Base-by-base conservation (phyloP, 2,329 filamentous ascomycete genomes). In the Ploettnerulaceae sp. region DNA sequence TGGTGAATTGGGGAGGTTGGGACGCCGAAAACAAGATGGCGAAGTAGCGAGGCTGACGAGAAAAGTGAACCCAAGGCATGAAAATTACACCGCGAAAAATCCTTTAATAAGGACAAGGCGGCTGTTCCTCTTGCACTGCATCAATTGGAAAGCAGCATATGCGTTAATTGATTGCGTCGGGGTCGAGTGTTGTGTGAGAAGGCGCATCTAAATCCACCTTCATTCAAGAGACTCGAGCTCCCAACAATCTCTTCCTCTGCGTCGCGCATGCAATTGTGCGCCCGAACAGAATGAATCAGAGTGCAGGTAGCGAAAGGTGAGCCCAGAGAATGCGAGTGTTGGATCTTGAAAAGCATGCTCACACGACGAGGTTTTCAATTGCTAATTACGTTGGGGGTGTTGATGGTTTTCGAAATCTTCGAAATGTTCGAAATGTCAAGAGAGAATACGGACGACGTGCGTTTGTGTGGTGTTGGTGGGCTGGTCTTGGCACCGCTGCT, bases 261-360 rank as follows among this genome's bases (percentile, higher is more conserved):
- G 29, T 26, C 24, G 44, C 48, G 39, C 37, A 43, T 32, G 17
- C 49, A 35, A 51, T 37, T 42, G 34, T 17, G 11, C 29, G 18
- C 31, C 32, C 17, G 24, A 14, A 15, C 36, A 12, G 17, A 7
- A 14, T 36, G 15, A 29, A 46, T 35, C 17, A 7, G 29, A 20
- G 31, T n/a, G 6, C 18, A 31, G 36, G 40, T 24, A 3, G 31
- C 31, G 5, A 50, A 39, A 43, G 40, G 12, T 25, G 35, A 44
- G 20, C 31, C 3, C 29, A 37, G 34, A 36, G 48, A 47, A 53
- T 33, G 26, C 36, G 42, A 45, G 33, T 33, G 42, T 34, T 21
- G 29, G 12, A 14, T 51, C 53, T 38, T 34, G 45, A 49, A 53
- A 32, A 43, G 46, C 52, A 59, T 59, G 51, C 50, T 55, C 57